Evolutionary conservation across 352 stramenopile genomes (phyloP).

Genomic region (Globisporangium polare): DNA sequence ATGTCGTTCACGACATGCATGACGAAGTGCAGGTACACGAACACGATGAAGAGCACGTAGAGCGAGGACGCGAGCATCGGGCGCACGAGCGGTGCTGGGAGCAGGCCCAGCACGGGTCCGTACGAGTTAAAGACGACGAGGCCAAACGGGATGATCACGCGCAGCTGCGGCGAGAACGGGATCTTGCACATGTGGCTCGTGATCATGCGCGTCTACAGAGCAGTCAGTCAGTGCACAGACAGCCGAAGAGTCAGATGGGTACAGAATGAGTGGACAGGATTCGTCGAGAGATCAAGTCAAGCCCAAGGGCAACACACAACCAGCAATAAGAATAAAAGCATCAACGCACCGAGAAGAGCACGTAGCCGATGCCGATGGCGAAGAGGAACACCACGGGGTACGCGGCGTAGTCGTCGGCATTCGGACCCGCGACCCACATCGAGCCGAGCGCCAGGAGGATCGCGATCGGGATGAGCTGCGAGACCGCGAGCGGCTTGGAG

Average conservation of each 20-base stretch:
- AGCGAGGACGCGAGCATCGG: constrained; percentile 63
- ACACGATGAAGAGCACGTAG: constrained; percentile 72
- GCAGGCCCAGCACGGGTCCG: constrained; percentile 38
- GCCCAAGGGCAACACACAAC: not conserved
- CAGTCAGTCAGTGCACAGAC: not conserved
- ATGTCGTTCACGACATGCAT: constrained; percentile 81
- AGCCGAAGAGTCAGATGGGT: not conserved
- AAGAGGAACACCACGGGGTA: constrained; percentile 81
- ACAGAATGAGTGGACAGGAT: constrained; percentile 6
- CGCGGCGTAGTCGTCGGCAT: constrained; percentile 52
- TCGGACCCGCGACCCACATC: constrained; percentile 71
- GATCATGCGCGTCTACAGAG: constrained; percentile 79
- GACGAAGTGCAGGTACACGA: constrained; percentile 81
- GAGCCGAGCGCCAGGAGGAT: constrained; percentile 54
- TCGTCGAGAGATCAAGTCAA: not conserved
- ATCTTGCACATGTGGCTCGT: constrained; percentile 90
- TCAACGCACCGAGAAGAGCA: constrained; percentile 75
- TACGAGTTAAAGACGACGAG: constrained; percentile 78
- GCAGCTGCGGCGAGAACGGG: constrained; percentile 75
- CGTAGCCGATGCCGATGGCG: constrained; percentile 75
- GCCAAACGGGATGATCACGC: constrained; percentile 74
- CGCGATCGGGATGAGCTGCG: constrained; percentile 69
- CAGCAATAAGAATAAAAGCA: not conserved
- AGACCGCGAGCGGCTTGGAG: constrained; percentile 70
- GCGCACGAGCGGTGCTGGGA: constrained; percentile 45